phyloP scores from a whole-genome alignment of 257 asterid species.

The Ligustrum vulgare region DNA sequence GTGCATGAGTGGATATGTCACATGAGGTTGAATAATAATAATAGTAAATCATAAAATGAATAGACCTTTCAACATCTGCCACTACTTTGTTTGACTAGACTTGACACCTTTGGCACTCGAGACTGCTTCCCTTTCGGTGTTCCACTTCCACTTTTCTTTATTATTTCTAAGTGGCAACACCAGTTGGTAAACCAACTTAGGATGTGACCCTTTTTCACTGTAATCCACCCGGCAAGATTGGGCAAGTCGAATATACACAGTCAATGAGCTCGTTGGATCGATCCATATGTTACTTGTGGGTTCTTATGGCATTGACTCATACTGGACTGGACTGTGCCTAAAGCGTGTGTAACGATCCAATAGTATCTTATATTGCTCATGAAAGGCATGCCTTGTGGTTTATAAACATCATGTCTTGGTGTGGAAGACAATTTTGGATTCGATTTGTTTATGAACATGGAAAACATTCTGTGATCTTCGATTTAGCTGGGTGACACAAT shows the following conservation, averaged over 20 bases:
- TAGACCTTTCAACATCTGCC: slow-evolving; percentile 23
- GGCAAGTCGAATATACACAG: background rate
- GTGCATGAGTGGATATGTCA: slow-evolving; percentile 18
- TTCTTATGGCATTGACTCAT: too few species aligned
- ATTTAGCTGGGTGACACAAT: too few species aligned
- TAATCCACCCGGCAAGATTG: background rate
- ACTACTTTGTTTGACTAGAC: slow-evolving; percentile 27
- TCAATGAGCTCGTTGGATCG: background rate
- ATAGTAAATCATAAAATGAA: slow-evolving; percentile 25
- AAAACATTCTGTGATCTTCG: too few species aligned
- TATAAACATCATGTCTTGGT: too few species aligned
- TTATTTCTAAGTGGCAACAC: slow-evolving; percentile 7
- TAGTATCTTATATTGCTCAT: too few species aligned
- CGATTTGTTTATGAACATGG: too few species aligned
- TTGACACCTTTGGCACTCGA: slow-evolving; percentile 14
- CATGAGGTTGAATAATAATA: slow-evolving; percentile 21
- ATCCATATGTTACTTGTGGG: too few species aligned
- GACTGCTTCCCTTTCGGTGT: slow-evolving; percentile 26
- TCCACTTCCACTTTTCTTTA: background rate
- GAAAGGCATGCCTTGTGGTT: too few species aligned
- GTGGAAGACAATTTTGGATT: too few species aligned
- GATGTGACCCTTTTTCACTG: background rate
- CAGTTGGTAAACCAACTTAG: slow-evolving; percentile 10
- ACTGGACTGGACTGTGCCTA: background rate
- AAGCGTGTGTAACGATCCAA: background rate